Conservation (phyloP, 2,329 filamentous ascomycete genomes). For the Ilyonectria sp. region DNA sequence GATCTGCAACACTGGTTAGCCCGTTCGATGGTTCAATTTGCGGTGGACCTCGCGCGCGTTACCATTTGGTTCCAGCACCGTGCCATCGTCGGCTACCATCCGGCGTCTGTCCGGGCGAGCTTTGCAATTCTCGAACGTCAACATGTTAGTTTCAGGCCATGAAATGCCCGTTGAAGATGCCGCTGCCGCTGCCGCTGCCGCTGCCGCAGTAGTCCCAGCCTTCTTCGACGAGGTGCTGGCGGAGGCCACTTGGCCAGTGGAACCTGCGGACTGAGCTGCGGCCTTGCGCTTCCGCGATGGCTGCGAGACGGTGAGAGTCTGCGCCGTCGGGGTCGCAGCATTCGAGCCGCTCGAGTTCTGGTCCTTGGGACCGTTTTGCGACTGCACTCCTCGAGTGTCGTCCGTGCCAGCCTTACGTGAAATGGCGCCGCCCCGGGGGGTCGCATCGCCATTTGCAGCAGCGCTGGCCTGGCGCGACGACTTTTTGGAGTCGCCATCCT, state of each 20-base stretch:
- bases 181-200: conserved; percentile 35
- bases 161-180: conserved; percentile 57
- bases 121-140: conserved; percentile 84
- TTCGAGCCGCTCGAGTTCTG: conserved; percentile 45
- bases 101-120: conserved; percentile 81
- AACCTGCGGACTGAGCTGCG: conserved; percentile 55
- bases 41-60: conserved; percentile 48
- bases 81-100: conserved; percentile 92
- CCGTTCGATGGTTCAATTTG: conserved; percentile 42
- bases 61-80: conserved; percentile 88
- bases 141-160: conserved; percentile 83
- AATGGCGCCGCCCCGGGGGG: conserved; percentile 52
- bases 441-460: conserved; percentile 56
- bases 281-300: conserved; percentile 90
- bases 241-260: conserved; percentile 42
- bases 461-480: conserved; percentile 62
- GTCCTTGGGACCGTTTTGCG: conserved; percentile 58
- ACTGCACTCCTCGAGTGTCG: conserved; percentile 55
- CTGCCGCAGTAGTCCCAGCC: conserved; percentile 28
- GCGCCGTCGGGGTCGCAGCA: conserved; percentile 60
- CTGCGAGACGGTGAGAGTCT: conserved; percentile 62
- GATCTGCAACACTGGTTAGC: conserved; percentile 64
- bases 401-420: conserved; percentile 61
- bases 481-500: conserved; percentile 72
- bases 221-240: conserved; percentile 45